Evolutionary conservation across 2,329 filamentous ascomycete genomes (phyloP).

Genomic region (Reticulascus tulasneorum): DNA sequence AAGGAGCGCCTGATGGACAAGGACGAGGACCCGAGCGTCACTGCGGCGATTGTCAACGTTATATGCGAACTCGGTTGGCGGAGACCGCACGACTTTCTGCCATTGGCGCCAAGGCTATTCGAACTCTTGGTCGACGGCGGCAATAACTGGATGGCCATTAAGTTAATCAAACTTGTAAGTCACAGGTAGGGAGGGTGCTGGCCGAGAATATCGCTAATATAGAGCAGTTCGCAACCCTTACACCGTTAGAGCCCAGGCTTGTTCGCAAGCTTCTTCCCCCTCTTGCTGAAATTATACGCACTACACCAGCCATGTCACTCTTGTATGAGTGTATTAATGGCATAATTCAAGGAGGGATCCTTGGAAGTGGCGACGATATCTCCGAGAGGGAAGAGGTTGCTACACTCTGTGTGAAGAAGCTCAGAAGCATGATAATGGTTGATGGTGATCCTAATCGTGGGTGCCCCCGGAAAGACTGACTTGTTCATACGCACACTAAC

Average conservation of each 20-base stretch:
- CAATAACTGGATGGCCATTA: slow-evolving; percentile 99
- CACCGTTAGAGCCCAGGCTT: slow-evolving; percentile 84
- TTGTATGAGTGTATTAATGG: slow-evolving; percentile 98
- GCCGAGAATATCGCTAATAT: no score
- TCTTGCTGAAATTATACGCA: slow-evolving; percentile 87
- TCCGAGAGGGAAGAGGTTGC: slow-evolving; percentile 89
- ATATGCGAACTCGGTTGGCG: slow-evolving; percentile 95
- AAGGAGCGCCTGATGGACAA: slow-evolving; percentile 91
- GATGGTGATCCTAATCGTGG: slow-evolving; percentile 90
- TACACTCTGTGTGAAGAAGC: slow-evolving; percentile 83
- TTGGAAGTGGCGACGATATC: slow-evolving; percentile 75
- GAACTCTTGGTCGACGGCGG: slow-evolving; percentile 86
- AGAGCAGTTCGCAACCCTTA: slow-evolving; percentile 95
- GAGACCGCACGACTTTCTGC: slow-evolving; percentile 87
- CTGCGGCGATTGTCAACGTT: slow-evolving; percentile 93
- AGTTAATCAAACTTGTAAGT: slow-evolving; percentile 89
- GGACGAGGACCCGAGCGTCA: slow-evolving; percentile 86
- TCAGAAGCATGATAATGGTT: slow-evolving; percentile 89
- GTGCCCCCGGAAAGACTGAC: slow-evolving; percentile 26
- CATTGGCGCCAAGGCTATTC: slow-evolving; percentile 85
- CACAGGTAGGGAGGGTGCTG: not conserved
- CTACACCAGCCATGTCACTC: slow-evolving; percentile 95
- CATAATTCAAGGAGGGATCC: slow-evolving; percentile 92
- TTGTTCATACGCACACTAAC: slow-evolving; percentile 9
- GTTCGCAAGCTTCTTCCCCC: slow-evolving; percentile 89